Conservation (phyloP, 2,329 filamentous ascomycete species). For the Aspergillus pseudoglaucus region DNA sequence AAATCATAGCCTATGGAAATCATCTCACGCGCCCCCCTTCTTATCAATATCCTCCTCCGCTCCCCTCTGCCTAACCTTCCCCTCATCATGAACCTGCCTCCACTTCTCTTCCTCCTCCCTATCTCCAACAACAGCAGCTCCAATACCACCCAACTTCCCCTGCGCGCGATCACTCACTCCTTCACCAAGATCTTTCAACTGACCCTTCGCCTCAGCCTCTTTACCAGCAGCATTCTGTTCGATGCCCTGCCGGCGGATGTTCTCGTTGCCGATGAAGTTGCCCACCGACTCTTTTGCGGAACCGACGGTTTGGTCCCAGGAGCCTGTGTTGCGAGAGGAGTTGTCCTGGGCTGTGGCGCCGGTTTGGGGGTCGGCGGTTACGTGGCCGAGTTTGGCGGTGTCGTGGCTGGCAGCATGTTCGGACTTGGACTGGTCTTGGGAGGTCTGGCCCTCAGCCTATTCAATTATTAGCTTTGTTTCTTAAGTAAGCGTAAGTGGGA, state of each 20-base stretch:
- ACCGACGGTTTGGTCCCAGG: conserved; percentile 86
- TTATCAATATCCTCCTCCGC: conserved; percentile 76
- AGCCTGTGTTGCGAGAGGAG: conserved; percentile 63
- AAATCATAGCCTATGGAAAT: background rate
- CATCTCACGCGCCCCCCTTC: conserved; percentile 26
- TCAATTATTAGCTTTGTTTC: too few relatives aligned
- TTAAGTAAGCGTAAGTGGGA: background rate
- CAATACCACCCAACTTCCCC: conserved; percentile 64
- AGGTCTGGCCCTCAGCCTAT: conserved; percentile 50
- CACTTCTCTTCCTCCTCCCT: conserved; percentile 57
- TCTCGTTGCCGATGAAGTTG: conserved; percentile 66
- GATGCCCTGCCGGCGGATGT: conserved; percentile 65
- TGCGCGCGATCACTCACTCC: conserved; percentile 62
- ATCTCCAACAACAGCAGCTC: conserved; percentile 69
- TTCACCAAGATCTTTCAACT: conserved; percentile 65
- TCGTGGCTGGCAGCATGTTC: conserved; percentile 57
- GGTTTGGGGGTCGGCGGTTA: conserved; percentile 57
- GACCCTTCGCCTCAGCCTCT: conserved; percentile 73
- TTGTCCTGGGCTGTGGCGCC: conserved; percentile 68
- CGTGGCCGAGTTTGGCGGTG: conserved; percentile 61
- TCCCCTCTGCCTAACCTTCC: conserved; percentile 77
- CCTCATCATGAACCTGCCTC: conserved; percentile 66
- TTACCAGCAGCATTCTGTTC: conserved; percentile 76
- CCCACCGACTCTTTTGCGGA: conserved; percentile 77
- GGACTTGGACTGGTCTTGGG: conserved; percentile 57